Base-by-base conservation (phyloP, 768 basidiomycete species). In the Panaeolus papilionaceus region DNA sequence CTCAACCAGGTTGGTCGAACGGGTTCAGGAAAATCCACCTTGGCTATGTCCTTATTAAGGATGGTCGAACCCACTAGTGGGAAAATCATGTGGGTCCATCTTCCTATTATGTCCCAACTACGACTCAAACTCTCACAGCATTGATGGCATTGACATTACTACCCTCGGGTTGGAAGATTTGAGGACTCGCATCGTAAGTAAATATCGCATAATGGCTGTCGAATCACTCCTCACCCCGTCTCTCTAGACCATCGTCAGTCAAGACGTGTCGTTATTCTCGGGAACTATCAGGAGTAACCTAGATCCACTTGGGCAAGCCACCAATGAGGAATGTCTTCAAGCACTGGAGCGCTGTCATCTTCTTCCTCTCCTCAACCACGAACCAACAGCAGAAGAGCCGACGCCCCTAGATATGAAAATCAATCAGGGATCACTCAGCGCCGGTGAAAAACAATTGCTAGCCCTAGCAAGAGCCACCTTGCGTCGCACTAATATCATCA, bases 361-460 rank as follows among this genome's bases (percentile, higher is more conserved):
- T 18, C 78, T 76, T 10, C 76, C 82, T 3, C 75, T 85, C 38
- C 79, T 90, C 20, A 78, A 77, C 18, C 78, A 81, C 65, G 74
- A 75, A 18, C 71, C 78, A 9, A 77, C 75, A 6, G 64, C 66
- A 16, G 75, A 76, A 12, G 78, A 80, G 62, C 71, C 79, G 1
- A 78, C 79, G 9, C 65, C 80, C 18, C 80, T 94, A 14, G 86
- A 91, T 67, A 87, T 89, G 77, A 81, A 85, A 0, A 88, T 94
- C 37, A 88, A 85, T 65, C 86, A 87, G 26, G 89, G 88, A 18
- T 88, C 89, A 63, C 78, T 93, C 71, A 88, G 89, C 63, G 91
- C 91, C 14, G 93, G 94, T 42, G 92, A 95, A 75, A 83, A 92
- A 58, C 94, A 96, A 70, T 80, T 92, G 1, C 82, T 92, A 10